These are phyloP conservation scores for Hebeloma cylindrosporum DNA, from an alignment of 768 basidiomycete genomes.

Conservation along the genomic window DNA sequence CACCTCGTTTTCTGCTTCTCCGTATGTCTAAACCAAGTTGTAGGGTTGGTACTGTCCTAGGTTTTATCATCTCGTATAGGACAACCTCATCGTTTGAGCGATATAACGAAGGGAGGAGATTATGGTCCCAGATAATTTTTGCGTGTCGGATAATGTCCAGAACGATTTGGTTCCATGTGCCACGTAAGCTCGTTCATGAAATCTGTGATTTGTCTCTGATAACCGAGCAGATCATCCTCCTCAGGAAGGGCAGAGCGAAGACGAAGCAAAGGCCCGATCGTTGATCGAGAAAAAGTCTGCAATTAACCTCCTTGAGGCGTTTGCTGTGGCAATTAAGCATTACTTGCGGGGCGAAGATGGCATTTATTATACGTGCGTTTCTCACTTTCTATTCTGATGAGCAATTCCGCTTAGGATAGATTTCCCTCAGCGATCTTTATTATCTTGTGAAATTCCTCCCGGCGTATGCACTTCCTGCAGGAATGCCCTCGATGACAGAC, in stretches of 20 bases:
- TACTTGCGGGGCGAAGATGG: conserved; percentile 63
- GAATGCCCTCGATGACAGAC: conserved; percentile 27
- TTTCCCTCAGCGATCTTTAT: conserved; percentile 52
- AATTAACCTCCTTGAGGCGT: conserved; percentile 68
- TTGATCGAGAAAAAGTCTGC: conserved; percentile 69
- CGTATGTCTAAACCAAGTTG: not conserved
- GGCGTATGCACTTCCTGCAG: conserved; percentile 54
- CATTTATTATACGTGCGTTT: conserved; percentile 43
- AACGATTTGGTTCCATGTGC: conserved; percentile 68
- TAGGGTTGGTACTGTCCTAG: conserved; percentile 62
- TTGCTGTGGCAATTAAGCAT: conserved; percentile 65
- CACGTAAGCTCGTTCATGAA: conserved; percentile 34
- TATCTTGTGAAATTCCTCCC: conserved; percentile 75
- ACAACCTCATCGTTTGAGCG: conserved; percentile 73
- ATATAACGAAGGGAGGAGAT: conserved; percentile 71
- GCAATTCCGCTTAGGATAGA: not conserved
- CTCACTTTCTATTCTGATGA: not conserved
- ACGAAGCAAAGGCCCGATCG: conserved; percentile 42
- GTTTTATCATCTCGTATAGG: conserved; percentile 72
- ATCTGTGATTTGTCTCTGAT: not conserved
- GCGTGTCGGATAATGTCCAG: conserved; percentile 58
- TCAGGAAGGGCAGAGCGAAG: conserved; percentile 18
- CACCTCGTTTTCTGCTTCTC: not conserved
- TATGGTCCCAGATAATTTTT: conserved; percentile 70
- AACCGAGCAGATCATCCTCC: conserved; percentile 22